Evolutionary conservation across 2,329 filamentous ascomycete species (phyloP), one percentile per base, ranked within the genome.

Genomic region (Bipolaris gigantea): DNA sequence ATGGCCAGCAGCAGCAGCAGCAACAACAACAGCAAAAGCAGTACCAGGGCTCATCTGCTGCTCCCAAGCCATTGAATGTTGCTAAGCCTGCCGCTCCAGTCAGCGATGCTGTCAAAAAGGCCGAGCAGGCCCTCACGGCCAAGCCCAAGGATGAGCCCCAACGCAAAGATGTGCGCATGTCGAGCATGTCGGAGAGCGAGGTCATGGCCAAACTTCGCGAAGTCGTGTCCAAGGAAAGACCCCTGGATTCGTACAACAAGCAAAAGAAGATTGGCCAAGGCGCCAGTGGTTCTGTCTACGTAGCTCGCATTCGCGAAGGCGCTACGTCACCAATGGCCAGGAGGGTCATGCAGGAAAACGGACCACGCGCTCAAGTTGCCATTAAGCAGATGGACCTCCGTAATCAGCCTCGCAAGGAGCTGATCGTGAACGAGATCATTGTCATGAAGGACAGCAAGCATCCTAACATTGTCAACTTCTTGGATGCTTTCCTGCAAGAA

Each of bases 381-480:
- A 99, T 99, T 73, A 99, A 99, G 80, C 94, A 99, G 79, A 99
- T 99, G 94, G 94, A 99, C 78, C 84, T 99, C 51, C 91, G 93
- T 46, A 94, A 96, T 72, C 94, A 99, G 76, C 94, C 94, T 43
- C 85, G 94, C 55, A 99, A 99, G 81, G 94, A 99, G 77, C 80
- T 99, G 69, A 99, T 99, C 70, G 94, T 99, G 48, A 99, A 99
- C 75, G 94, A 99, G 72, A 99, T 99, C 71, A 95, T 99, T 79
- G 94, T 99, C 56, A 99, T 99, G 94, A 97, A 97, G 80, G 94
- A 99, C 78, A 96, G 91, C 80, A 90, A 92, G 73, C 94, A 99
- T 75, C 88, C 89, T 57, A 99, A 99, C 76, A 99, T 99, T 80
- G 94, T 99, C 76, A 99, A 99, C 78, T 99, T 96, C 79, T 80